Base-by-base conservation (phyloP, 768 basidiomycete genomes). In the Lactifluus echinatus region DNA sequence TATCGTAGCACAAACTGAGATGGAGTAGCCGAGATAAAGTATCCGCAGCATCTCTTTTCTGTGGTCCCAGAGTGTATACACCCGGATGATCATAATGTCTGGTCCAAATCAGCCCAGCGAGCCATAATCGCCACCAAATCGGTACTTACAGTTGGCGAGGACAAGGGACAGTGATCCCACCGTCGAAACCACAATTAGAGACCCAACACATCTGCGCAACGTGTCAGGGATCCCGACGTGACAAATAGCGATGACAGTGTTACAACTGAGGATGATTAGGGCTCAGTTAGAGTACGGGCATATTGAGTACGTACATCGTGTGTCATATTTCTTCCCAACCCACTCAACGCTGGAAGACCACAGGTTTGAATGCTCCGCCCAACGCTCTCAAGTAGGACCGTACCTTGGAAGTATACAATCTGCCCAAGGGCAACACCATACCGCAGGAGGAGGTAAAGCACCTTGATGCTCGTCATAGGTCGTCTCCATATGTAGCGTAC, bases 401-500 rank as follows among this genome's bases (percentile, higher is more conserved):
- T 50, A 72, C 72, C 66, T 62, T 65, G 65, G 2, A 69, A 66
- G 5, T 67, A 63, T 3, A 66, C 43, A 24, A 69, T n/a, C 7
- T 70, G 60, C 6, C 55, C 63, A 8, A 50, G 21, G 12, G 72
- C 66, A 0, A 76, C 73, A 1, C 66, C 49, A 61, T 79, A 79
- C 7, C 76, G 71, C 47, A 75, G 66, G 8, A 75, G 42, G 12
- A 79, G 59, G 63, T 75, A 77, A 4, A 72, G 64, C 19, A 71
- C 47, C 50, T 77, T 79, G 3, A 72, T 66, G 23, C 68, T 64
- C 0, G 71, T 71, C 50, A 65, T 56, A 34, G 67, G 70, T 0
- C 74, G 72, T 21, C 61, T 66, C 76, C 77, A 79, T 15, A 78
- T 69, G 44, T 71, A 68, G 34, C 66, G 55, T 12, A 77, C 67